A percentile compares a stretch with the other conserved stretches of the same genome.
Conservation (phyloP, 176 grass and related monocot genomes). For the Carex kokanica region DNA sequence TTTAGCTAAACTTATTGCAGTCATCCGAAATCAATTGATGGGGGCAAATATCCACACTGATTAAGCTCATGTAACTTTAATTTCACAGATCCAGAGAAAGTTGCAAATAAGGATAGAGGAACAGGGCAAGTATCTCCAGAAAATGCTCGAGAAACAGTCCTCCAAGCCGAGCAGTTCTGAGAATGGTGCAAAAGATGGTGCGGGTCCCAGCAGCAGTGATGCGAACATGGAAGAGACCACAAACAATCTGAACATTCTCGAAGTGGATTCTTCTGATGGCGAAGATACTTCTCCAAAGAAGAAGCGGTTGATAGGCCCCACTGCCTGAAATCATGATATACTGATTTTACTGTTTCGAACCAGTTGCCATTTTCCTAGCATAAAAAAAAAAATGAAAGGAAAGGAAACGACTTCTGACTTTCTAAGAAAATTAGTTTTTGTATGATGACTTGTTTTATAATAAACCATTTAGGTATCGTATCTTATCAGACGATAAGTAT, state of each 20-base stretch:
- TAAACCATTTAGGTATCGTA: neutral
- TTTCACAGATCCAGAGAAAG: conserved; percentile 71
- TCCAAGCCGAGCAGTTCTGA: conserved; percentile 26
- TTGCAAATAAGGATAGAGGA: conserved; percentile 80
- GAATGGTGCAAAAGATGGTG: conserved; percentile 9
- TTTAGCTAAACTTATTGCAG: conserved; percentile 14
- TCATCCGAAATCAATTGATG: conserved; percentile 9
- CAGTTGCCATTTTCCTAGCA: neutral
- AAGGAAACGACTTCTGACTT: conserved; percentile 13
- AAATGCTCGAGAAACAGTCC: conserved; percentile 86
- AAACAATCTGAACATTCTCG: conserved; percentile 23
- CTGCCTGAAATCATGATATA: neutral
- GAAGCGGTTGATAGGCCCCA: conserved; percentile 1
- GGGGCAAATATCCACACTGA: conserved; percentile 1
- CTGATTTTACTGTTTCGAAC: conserved; percentile 19
- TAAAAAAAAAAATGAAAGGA: neutral
- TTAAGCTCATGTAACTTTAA: conserved; percentile 29
- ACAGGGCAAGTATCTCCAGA: conserved; percentile 80
- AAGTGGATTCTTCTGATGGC: conserved; percentile 19
- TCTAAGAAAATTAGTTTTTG: neutral
- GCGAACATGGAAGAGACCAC: conserved; percentile 18
- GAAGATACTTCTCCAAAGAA: conserved; percentile 3
- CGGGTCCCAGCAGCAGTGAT: conserved; percentile 18
- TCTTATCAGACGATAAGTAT: neutral
- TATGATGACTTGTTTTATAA: neutral